Conservation (phyloP, 176 grass and related monocot genomes). For the Carex littledalei region DNA sequence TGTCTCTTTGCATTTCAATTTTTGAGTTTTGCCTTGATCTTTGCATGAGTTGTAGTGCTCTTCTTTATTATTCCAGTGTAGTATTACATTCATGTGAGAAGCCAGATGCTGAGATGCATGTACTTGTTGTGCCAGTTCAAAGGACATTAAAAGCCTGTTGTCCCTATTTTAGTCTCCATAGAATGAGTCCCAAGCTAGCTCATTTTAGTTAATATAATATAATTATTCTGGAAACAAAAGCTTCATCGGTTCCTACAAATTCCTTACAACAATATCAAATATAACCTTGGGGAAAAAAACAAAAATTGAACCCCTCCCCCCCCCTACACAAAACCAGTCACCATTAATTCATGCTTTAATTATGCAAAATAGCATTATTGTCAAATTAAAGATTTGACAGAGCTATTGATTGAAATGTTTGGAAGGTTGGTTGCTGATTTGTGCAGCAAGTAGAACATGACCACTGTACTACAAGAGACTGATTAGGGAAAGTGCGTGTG, state of each 20-base stretch:
- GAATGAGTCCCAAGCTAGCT: constrained; percentile 30
- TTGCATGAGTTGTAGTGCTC: constrained; percentile 1
- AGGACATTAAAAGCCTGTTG: constrained; percentile 37
- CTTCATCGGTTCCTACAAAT: not conserved
- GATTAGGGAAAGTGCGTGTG: not conserved
- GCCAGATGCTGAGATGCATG: not conserved
- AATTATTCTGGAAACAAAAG: constrained; percentile 3
- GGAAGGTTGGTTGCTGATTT: not conserved
- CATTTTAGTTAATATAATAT: not conserved
- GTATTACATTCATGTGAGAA: constrained; percentile 23
- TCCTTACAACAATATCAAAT: not conserved
- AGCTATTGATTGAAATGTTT: not conserved
- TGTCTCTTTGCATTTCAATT: constrained; percentile 22
- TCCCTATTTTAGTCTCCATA: constrained; percentile 16
- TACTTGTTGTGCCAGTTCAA: constrained; percentile 35
- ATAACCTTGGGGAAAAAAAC: not conserved
- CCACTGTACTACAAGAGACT: not conserved
- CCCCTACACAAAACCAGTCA: not conserved
- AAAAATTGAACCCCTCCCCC: not conserved
- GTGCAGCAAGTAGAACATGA: not conserved
- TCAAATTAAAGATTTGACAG: not conserved
- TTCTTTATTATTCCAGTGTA: not conserved
- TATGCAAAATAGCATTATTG: too few relatives aligned
- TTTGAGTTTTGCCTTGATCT: not conserved
- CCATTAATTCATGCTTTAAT: too few relatives aligned